Conservation (phyloP, 768 basidiomycete species). For the Lyophyllum shimeji region DNA sequence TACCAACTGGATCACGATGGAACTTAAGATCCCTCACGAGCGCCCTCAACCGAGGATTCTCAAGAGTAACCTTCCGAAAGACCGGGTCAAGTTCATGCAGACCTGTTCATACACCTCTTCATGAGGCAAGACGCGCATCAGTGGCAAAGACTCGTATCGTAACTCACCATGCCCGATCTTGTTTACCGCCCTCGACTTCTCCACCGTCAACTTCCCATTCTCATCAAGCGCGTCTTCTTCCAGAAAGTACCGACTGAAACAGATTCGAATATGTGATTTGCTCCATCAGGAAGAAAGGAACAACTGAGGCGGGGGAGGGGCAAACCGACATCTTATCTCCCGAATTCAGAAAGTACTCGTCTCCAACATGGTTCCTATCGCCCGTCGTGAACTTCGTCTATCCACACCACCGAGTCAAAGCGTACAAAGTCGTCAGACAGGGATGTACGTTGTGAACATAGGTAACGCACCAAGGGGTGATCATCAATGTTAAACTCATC, state of each 20-base stretch:
- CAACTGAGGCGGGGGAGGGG: too few species aligned
- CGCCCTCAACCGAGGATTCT: conserved; percentile 68
- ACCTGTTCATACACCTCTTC: too few species aligned
- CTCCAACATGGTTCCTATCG: conserved; percentile 77
- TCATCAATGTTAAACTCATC: conserved; percentile 73
- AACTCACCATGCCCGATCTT: conserved; percentile 87
- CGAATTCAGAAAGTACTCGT: conserved; percentile 89
- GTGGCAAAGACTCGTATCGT: neutral
- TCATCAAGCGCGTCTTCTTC: conserved; percentile 83
- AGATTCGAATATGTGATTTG: neutral
- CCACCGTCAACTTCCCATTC: conserved; percentile 66
- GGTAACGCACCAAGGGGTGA: conserved; percentile 73
- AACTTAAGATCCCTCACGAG: conserved; percentile 79
- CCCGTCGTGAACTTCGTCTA: conserved; percentile 91
- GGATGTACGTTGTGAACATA: too few species aligned
- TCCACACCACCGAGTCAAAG: neutral
- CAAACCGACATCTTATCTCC: conserved; percentile 80
- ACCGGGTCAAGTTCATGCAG: conserved; percentile 83
- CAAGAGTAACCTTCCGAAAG: conserved; percentile 77
- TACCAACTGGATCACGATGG: conserved; percentile 84
- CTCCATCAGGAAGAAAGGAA: neutral
- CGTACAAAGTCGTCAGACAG: too few species aligned
- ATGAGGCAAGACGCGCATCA: conserved; percentile 1
- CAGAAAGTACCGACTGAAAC: conserved; percentile 74
- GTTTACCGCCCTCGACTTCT: conserved; percentile 82